Conservation (phyloP, 2,329 filamentous ascomycete genomes). For the Neofusicoccum ribis region DNA sequence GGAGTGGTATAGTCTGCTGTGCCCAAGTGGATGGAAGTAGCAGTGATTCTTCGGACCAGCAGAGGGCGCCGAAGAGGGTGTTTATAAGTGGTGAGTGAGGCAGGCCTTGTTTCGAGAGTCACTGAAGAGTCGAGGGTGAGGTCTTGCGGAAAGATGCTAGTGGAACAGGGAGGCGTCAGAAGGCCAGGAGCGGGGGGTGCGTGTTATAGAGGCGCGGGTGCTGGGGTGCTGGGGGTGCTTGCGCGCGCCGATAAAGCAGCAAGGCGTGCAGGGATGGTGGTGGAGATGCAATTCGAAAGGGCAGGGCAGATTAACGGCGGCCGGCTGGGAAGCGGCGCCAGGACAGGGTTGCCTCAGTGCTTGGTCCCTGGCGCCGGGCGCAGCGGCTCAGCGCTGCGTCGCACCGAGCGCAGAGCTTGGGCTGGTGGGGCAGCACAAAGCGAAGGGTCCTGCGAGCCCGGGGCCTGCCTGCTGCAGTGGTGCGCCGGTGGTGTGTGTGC, state of each 20-base stretch:
- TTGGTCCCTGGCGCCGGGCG: constrained; percentile 15
- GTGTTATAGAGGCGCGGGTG: constrained; percentile 7
- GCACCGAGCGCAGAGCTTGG: not conserved
- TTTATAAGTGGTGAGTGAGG: not conserved
- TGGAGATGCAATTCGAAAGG: constrained; percentile 9
- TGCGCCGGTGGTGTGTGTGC: constrained; percentile 14
- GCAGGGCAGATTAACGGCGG: constrained; percentile 12
- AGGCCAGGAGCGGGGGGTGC: constrained; percentile 12
- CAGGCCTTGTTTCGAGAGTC: not conserved
- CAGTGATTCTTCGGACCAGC: not conserved
- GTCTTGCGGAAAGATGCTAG: not conserved
- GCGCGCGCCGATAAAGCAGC: constrained; percentile 14
- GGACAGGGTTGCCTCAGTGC: not conserved
- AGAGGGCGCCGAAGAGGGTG: not conserved
- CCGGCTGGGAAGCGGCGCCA: constrained; percentile 3
- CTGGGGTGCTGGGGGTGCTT: not conserved
- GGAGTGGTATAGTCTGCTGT: not conserved
- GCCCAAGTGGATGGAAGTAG: not conserved
- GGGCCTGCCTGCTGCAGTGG: constrained; percentile 1
- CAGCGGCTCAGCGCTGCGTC: constrained; percentile 14
- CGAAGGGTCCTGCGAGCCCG: constrained; percentile 1
- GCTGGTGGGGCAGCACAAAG: constrained; percentile 13
- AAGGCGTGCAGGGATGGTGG: constrained; percentile 6
- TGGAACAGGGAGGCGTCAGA: constrained; percentile 5
- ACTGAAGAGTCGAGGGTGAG: not conserved